These are phyloP conservation scores for Xylariaceae sp. DNA, from an alignment of 2,329 filamentous ascomycete species.

Conservation along the genomic window DNA sequence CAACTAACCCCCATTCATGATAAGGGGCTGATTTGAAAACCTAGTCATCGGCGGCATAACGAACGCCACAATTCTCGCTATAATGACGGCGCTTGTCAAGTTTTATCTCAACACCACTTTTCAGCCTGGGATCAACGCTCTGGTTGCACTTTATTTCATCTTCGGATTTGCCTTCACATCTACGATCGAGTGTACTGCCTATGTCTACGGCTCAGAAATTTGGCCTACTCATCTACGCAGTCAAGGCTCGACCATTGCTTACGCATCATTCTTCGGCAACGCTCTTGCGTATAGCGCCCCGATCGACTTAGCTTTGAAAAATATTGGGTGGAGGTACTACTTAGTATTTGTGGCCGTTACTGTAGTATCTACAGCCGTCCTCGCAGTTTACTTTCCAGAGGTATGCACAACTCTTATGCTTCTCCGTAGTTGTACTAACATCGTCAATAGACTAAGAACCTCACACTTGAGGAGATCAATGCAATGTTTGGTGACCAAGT, in stretches of 20 bases:
- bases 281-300: conserved; percentile 28
- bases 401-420: too few species aligned
- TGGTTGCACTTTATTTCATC: conserved; percentile 30
- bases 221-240: conserved; percentile 40
- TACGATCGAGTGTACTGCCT: conserved; percentile 34
- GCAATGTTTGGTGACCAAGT: conserved; percentile 36
- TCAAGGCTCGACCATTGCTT: conserved; percentile 24
- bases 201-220: conserved; percentile 40
- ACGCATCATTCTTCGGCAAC: conserved; percentile 31
- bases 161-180: conserved; percentile 30
- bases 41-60: conserved; percentile 28
- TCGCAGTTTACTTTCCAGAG: conserved; percentile 33
- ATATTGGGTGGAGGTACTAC: conserved; percentile 39
- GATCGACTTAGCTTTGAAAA: conserved; percentile 24
- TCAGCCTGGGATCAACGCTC: conserved; percentile 28
- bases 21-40: conserved; percentile 1
- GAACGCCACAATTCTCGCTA: conserved; percentile 25
- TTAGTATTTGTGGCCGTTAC: conserved; percentile 34
- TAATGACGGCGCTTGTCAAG: conserved; percentile 29
- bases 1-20: not conserved
- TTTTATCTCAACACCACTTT: conserved; percentile 28
- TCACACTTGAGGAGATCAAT: conserved; percentile 38
- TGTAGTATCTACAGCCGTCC: conserved; percentile 24
- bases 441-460: conserved; percentile 28
- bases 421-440: too few species aligned